Conservation (phyloP, 2,329 filamentous ascomycete genomes). For the Rosellinia necatrix region DNA sequence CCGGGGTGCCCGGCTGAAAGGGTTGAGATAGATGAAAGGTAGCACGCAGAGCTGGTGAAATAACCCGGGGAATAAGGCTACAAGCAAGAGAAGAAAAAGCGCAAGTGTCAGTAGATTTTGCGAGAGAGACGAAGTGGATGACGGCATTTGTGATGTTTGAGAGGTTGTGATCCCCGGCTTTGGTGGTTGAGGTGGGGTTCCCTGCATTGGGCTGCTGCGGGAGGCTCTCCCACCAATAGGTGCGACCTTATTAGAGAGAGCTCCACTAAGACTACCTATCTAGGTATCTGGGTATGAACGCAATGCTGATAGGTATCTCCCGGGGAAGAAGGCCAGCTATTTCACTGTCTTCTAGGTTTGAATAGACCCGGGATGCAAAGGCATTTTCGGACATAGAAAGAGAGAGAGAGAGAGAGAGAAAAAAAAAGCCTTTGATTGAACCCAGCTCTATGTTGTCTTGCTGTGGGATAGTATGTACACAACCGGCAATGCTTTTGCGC, state of each 20-base stretch:
- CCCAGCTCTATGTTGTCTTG: conserved; percentile 30
- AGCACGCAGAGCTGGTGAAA: conserved; percentile 59
- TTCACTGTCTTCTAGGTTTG: neutral
- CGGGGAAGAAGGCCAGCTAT: no score
- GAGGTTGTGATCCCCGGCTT: no score
- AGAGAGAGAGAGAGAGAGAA: conserved; percentile 4
- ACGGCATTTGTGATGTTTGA: conserved; percentile 45
- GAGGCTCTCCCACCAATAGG: neutral
- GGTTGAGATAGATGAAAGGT: conserved; percentile 48
- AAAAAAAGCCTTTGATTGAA: conserved; percentile 14
- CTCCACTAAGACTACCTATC: neutral
- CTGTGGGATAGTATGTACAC: conserved; percentile 37
- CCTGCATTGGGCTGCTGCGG: conserved; percentile 16
- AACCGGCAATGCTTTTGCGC: conserved; percentile 25
- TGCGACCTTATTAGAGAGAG: neutral
- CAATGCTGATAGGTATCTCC: no score
- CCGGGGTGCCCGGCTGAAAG: conserved; percentile 22
- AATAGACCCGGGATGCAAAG: neutral
- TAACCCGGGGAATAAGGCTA: conserved; percentile 56
- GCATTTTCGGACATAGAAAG: conserved; percentile 2
- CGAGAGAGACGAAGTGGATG: conserved; percentile 44
- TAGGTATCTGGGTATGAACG: neutral
- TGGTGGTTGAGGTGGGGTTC: conserved; percentile 36
- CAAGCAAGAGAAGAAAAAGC: conserved; percentile 53
- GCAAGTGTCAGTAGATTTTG: conserved; percentile 48